A percentile compares a stretch with the other conserved stretches of the same genome.
Evolutionary conservation across 495 filamentous ascomycete genomes (phyloP).

Genomic region (Gamarada debralockiae): DNA sequence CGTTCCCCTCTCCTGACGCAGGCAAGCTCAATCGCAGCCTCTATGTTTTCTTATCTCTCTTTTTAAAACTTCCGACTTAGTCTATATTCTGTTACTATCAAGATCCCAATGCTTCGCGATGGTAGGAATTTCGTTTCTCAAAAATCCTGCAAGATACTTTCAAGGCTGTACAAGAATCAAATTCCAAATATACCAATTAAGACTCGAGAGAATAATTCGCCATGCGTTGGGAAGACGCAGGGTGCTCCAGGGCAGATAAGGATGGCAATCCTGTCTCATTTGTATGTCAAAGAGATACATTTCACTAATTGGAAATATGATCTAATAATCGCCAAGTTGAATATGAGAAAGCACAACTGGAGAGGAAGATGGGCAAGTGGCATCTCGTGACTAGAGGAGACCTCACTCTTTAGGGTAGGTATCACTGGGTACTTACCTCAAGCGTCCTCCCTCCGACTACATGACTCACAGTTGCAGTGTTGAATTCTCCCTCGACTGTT

Average conservation of each 20-base stretch:
- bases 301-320: neutral
- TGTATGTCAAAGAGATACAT: neutral
- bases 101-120: too few species aligned
- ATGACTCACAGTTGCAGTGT: neutral
- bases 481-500: slow-evolving; percentile 73
- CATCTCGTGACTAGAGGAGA: neutral
- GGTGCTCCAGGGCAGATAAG: neutral
- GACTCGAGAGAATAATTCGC: too few species aligned
- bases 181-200: too few species aligned
- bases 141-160: too few species aligned
- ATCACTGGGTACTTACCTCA: neutral
- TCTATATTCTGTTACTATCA: too few species aligned
- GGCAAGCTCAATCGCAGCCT: too few species aligned
- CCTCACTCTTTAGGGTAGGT: neutral
- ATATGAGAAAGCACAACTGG: neutral
- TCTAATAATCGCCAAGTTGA: neutral
- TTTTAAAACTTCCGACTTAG: too few species aligned
- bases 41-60: too few species aligned
- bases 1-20: too few species aligned
- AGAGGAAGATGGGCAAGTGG: neutral
- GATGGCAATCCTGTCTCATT: neutral
- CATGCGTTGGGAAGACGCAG: neutral
- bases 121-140: too few species aligned
- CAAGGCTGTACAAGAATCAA: too few species aligned
- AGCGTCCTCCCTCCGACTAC: neutral